Evolutionary conservation across 495 filamentous ascomycete genomes (phyloP), one percentile per base, ranked within the genome.

Genomic region (Penicillium daleae): DNA sequence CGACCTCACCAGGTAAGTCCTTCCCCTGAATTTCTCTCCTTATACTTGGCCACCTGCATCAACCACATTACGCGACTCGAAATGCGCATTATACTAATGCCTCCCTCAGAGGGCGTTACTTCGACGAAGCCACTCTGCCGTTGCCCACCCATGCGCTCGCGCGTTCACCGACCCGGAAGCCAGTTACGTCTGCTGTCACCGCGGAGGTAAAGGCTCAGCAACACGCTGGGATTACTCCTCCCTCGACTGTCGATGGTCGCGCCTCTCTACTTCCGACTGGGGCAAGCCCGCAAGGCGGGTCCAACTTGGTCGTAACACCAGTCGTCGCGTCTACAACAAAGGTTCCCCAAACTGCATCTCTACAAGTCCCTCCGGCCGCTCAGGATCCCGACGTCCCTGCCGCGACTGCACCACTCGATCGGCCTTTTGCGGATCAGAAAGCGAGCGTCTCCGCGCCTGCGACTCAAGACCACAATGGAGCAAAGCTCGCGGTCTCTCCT

Each of bases 1-100:
- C 76, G 89, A 93, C 66, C 86, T 96, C 57, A 68, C 86, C 56
- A 87, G 87, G 93, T 96, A 87, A 77, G 89, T 85, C 27, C 49
- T 26, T 59, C 71, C 58, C 24, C 31, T 21, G 35, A 51, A 17
- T 55, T 56, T 49, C 56, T 62, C 46, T 62, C 65, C 65, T 19
- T 22, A 0, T 10, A 12, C 57, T 17, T 59, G 40, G 54, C 44
- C 51, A 54, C 59, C 48, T 60, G 24, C 13, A 44, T 57, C 61
- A 22, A 61, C 59, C 64, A 55, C 26, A 53, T 62, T 65, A 52
- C n/a, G 63, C 24, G 59, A 55, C 40, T 52, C 61, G 62, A 60
- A 67, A 56, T 57, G 57, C 67, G 56, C 60, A 51, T 68, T 72
- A 69, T 71, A 44, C 71, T 81, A 49, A 77, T 70, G 31, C 26